Evolutionary conservation across 2,329 filamentous ascomycete species (phyloP), one percentile per base, ranked within the genome.

Genomic region (Gaeumannomyces sp.): DNA sequence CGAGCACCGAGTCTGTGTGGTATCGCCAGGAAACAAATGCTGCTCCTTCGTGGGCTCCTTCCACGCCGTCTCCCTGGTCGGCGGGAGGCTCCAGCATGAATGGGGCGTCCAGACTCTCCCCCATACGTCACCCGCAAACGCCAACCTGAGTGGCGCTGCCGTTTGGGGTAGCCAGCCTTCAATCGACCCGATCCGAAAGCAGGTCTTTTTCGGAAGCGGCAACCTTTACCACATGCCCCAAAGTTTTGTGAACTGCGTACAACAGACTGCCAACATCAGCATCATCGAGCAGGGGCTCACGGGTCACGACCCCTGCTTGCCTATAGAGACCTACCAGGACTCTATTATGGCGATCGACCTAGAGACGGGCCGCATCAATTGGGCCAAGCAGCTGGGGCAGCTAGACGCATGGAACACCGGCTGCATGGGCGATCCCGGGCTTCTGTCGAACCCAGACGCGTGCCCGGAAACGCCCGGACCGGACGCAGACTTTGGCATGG

Each of bases 161-260:
- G 60, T 75, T 11, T 76, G 73, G 74, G 73, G 74, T 25, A 69
- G 68, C 56, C 71, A 73, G 63, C 74, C 74, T 1, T 64, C 73
- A 27, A 74, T 76, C 63, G 74, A 76, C 63, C 19, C 62, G 0
- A 59, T 5, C 7, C 68, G 72, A 11, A 64, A 65, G 35, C 71
- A 72, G 45, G 69, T 76, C 11, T 74, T 72, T 64, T 66, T 74
- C 62, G 73, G 66, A 25, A 75, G 72, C 4, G 74, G 74, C 25
- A 74, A 76, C 67, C 31, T 69, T 2, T 76, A 76, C 65, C 62
- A 64, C 1, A 60, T 69, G 8, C 72, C 74, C 0, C 53, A 65
- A 16, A 60, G n/a, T 2, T 70, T 65, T 28, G 53, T 66, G 11
- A 61, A 68, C 14, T 75, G 73, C 64, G 66, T 68, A 27, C 67